A percentile compares a stretch with the other conserved stretches of the same genome.
Conservation (phyloP, 2,329 filamentous ascomycete species). For the Apiospora malaysiana region DNA sequence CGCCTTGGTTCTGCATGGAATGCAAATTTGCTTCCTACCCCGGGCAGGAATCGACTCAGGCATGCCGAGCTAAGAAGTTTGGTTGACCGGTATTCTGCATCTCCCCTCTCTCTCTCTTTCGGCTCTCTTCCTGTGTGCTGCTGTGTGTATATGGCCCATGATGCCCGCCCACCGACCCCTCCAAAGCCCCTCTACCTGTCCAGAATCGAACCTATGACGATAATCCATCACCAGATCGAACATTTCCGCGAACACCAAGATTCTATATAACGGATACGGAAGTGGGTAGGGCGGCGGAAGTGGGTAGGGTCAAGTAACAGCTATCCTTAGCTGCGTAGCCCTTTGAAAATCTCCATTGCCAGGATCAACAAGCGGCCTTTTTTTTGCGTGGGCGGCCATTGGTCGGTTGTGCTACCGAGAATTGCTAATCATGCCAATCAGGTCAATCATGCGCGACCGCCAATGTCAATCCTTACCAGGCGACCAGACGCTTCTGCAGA, state of each 20-base stretch:
- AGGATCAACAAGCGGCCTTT: background rate
- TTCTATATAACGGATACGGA: background rate
- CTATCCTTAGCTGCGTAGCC: background rate
- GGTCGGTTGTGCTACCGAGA: background rate
- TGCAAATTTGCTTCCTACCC: background rate
- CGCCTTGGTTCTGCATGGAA: background rate
- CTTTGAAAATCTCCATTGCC: background rate
- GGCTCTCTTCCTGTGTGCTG: background rate
- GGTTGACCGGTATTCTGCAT: background rate
- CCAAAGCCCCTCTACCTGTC: constrained; percentile 1
- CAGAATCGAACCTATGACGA: background rate
- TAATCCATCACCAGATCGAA: background rate
- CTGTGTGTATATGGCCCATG: background rate
- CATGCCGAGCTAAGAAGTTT: constrained; percentile 4
- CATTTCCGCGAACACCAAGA: background rate
- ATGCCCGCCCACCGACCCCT: background rate
- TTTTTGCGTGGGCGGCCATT: background rate
- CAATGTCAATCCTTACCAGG: background rate
- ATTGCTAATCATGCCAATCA: background rate
- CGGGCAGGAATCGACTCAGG: background rate
- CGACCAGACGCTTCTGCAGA: too few relatives aligned
- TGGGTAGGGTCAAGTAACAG: background rate
- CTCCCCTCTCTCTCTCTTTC: background rate
- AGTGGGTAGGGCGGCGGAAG: background rate
- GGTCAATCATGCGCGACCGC: background rate